Evolutionary conservation across 352 stramenopile genomes (phyloP), one percentile per base, ranked within the genome.

Genomic region (Phytophthora europaea): DNA sequence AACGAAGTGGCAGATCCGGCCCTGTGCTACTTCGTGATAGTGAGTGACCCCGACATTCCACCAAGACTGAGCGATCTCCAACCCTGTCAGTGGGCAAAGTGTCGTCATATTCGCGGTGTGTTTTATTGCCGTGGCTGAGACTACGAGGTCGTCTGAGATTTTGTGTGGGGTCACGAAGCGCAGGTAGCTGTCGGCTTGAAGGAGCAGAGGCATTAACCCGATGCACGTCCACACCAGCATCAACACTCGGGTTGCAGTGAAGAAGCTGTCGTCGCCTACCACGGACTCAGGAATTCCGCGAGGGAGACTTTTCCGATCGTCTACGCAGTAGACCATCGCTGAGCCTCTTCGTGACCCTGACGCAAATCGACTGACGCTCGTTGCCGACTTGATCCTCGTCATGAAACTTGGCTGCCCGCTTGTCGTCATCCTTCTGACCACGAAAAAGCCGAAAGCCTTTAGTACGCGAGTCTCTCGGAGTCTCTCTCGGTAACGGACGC

Each of bases 1-100:
- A 13, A 72, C 57, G n/a, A 75, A 75, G 8, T 61, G 45, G 22
- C 69, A 75, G 26, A 76, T 20, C 34, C 48, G 16, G 18, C 48
- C 40, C 18, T 57, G 16, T 20, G 36, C 28, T 15, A 16, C 16
- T 4, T 62, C 31, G 34, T 65, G 61, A 34, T 72, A 76, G 34
- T 72, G 56, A 26, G 56, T 67, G 4, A 68, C 51, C 15, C 57
- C 40, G 40, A 72, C 54, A 22, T 67, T 67, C 69, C 57, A 67
- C 61, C 65, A 76, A 6, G 65, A 45, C 6, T 50, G 43, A 6
- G 67, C 59, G 51, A 73, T 73, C 16, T 64, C 57, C 12, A 73
- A 47, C 10, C 65, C 67, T 20, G 51, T 12, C 20, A 69, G 50
- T 10, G 59, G 67, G 43, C 59, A 73, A 50, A 48, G 18, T 9